Evolutionary conservation across 345 rosid species (phyloP), one percentile per base, ranked within the genome.

Genomic region (Eucalyptus curtisii): DNA sequence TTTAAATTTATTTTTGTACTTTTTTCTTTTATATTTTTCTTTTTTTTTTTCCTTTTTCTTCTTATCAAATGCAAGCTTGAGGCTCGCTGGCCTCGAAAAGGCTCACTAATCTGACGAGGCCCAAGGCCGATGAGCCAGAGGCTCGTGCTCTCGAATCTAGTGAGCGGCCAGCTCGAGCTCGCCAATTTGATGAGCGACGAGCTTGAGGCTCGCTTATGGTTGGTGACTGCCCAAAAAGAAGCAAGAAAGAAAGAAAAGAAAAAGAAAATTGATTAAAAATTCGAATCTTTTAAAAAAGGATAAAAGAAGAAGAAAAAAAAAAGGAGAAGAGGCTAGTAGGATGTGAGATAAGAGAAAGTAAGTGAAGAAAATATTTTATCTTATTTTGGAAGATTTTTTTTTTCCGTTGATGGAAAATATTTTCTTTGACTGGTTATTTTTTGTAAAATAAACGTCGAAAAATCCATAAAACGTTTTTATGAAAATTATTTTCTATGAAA

Each of bases 31-130:
- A 37, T n/a, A 37, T 16, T 50, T 17, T 50, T 6, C 1, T 2
- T 15, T 49, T 7, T 3, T 2, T 2, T 49, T 49, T 49, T 13
- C 13, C 6, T 4, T 49, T 49, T 49, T 2, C 19, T 49, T 1
- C 17, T 19, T 52, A 1, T 0, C 9, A 52, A 3, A 52, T 52
- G 57, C 4, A 19, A 52, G 10, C 24, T 52, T 1, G 25, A 52
- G 10, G 10, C 24, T 52, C 0, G 0, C 0, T 19, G 0, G 24
- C 10, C 2, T 7, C 0, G 4, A 52, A 52, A 50, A 52, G 1
- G 24, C 0, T 19, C 0, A 1, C 24, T 52, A 52, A 20, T 52
- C 0, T 20, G 0, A 50, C 0, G 0, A 50, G 22, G 53, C 53
- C 1, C 0, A 0, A 50, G 22, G 0, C 3, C 0, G 1, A 0